Percentiles rank a stretch among this genome's conserved stretches.
Conservation (phyloP, 78 protist species). For the Andalucia godoyi region DNA sequence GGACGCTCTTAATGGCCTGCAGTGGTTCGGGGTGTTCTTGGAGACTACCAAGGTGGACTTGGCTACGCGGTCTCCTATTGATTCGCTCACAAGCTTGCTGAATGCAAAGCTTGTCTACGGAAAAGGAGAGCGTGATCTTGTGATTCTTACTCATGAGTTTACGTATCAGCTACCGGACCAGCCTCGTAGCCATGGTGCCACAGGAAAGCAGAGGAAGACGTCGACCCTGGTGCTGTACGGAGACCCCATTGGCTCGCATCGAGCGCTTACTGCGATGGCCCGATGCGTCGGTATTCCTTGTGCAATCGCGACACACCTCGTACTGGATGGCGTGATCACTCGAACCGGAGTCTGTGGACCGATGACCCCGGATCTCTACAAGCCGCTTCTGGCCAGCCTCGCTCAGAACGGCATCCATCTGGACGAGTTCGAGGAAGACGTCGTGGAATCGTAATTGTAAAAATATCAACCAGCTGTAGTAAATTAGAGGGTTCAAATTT, state of each 20-base stretch:
- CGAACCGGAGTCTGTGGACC: constrained; percentile 30
- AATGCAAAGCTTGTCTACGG: neutral
- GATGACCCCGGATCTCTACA: neutral
- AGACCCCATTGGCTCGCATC: too few relatives aligned
- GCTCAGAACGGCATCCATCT: neutral
- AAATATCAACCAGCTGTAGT: too few relatives aligned
- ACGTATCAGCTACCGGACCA: neutral
- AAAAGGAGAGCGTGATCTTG: constrained; percentile 7
- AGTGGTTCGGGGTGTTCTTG: neutral
- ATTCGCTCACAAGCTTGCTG: neutral
- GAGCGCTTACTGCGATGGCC: constrained; percentile 36
- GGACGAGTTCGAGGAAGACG: too few relatives aligned
- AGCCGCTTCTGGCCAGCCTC: neutral
- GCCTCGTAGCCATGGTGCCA: too few relatives aligned
- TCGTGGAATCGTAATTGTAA: too few relatives aligned
- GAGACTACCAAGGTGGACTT: neutral
- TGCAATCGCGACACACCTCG: constrained; percentile 51
- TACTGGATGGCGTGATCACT: constrained; percentile 25
- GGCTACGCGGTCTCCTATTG: neutral
- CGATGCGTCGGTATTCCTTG: constrained; percentile 63
- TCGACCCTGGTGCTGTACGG: neutral
- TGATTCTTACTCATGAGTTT: constrained; percentile 5
- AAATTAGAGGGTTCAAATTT: too few relatives aligned
- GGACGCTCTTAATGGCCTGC: neutral
- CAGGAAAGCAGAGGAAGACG: neutral